Base-by-base conservation (phyloP, 1,284 basidiomycete species). In the Cutaneotrichosporon mucoides region DNA sequence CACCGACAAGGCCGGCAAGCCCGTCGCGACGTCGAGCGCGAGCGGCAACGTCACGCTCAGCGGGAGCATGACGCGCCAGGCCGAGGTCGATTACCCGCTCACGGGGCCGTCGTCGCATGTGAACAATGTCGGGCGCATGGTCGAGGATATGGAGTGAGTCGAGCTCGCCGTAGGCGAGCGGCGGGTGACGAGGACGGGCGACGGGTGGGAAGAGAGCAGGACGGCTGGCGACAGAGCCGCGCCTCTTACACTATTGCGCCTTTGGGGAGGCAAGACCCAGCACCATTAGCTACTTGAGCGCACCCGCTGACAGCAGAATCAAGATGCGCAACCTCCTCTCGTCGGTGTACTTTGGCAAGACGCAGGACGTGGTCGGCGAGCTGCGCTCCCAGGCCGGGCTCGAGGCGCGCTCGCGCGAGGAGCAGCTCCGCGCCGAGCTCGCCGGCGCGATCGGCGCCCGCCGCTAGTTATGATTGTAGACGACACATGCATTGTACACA, bases 261-360 rank as follows among this genome's bases (percentile, higher is more conserved):
- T 24, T 24, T 24, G 24, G 24, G 24, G 24, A 24, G 24, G 24
- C 24, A 24, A 24, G 24, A 24, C 24, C 24, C 24, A 24, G 24
- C 24, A 24, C 24, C 24, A 24, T 24, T 24, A 24, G 24, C 24
- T 50, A 13, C 34, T 13, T 13, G 11, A 10, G 33, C 48, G 10
- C 13, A 6, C 8, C 16, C n/a, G 44, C 62, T 68, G 53, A 64
- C 50, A 2, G 6, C 63, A 78, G 76, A 56, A 90, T 92, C 75
- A 97, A 97, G 81, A 94, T 98, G 88, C 86, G 96, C 50, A 97
- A 96, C 76, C 82, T 93, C 60, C 82, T 99, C 49, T 90, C 95
- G 73, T 92, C 96, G 80, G 95, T 99, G 13, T 98, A 98, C 81
- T 98, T 98, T 80, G 93, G 92, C 58, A 99, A 99, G 81, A 98